phyloP scores from a whole-genome alignment of 73 alveolate genomes.

The Paramecium octaurelia region DNA sequence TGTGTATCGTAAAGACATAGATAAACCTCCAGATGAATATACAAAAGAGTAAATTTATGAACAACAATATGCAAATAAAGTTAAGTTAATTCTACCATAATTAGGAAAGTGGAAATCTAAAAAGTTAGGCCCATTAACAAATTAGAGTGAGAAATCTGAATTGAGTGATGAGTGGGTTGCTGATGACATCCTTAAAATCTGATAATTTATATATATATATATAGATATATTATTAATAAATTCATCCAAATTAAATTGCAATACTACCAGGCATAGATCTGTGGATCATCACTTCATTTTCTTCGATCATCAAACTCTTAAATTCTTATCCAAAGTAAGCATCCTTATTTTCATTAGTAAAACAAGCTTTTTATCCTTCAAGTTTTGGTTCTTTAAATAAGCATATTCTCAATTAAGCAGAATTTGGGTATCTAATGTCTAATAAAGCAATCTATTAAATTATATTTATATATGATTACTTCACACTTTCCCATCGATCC shows the following conservation, averaged over 20 bases:
- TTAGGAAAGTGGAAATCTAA: background rate
- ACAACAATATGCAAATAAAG: background rate
- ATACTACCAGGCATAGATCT: conserved; percentile 45
- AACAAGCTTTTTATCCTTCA: conserved; percentile 26
- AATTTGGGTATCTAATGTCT: conserved; percentile 8
- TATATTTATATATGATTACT: background rate
- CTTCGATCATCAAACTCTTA: conserved; percentile 15
- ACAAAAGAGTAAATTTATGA: conserved; percentile 15
- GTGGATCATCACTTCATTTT: background rate
- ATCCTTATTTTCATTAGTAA: conserved; percentile 31
- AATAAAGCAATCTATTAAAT: background rate
- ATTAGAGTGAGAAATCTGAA: background rate
- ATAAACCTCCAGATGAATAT: conserved; percentile 4
- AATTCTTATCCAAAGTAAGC: conserved; percentile 26
- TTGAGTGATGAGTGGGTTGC: background rate
- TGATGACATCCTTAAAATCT: background rate
- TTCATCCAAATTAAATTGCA: conserved; percentile 6
- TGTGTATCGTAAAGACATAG: conserved; percentile 2
- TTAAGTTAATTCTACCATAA: background rate
- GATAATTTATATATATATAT: background rate
- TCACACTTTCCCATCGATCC: conserved; percentile 21
- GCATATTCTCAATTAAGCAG: background rate
- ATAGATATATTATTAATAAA: background rate
- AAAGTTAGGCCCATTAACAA: background rate
- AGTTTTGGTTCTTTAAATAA: conserved; percentile 32